A percentile compares a stretch with the other conserved stretches of the same genome.
These are phyloP conservation scores for Peziza echinospora DNA, from an alignment of 495 filamentous ascomycete genomes.

Conservation along the genomic window DNA sequence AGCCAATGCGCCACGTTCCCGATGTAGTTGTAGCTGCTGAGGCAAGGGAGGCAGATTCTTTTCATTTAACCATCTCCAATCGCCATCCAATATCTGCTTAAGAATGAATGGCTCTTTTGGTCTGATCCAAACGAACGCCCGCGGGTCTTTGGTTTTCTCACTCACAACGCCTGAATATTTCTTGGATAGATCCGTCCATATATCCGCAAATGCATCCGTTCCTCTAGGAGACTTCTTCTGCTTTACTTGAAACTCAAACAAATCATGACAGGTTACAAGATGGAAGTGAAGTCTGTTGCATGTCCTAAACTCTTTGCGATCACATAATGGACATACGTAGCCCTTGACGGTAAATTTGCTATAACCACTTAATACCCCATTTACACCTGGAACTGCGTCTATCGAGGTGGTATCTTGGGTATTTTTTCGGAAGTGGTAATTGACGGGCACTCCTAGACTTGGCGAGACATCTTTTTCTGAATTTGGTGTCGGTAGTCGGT, in stretches of 20 bases:
- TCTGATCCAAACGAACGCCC: slow-evolving; percentile 16
- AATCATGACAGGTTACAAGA: slow-evolving; percentile 12
- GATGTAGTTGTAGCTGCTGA: slow-evolving; percentile 6
- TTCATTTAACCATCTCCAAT: slow-evolving; percentile 18
- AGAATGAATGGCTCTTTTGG: slow-evolving; percentile 8
- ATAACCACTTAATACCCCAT: not conserved
- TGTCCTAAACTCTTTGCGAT: slow-evolving; percentile 12
- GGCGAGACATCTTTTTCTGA: slow-evolving; percentile 10
- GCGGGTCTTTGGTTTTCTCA: slow-evolving; percentile 17
- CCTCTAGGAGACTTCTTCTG: slow-evolving; percentile 4
- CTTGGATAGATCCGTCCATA: slow-evolving; percentile 15
- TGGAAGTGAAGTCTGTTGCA: slow-evolving; percentile 14
- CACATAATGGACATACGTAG: slow-evolving; percentile 15
- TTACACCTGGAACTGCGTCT: not conserved
- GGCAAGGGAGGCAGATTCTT: slow-evolving; percentile 5
- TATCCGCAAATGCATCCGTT: slow-evolving; percentile 8
- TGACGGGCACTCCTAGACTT: not conserved
- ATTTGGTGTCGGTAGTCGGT: slow-evolving; percentile 11
- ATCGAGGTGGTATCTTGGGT: not conserved
- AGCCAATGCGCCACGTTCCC: not conserved
- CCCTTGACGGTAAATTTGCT: slow-evolving; percentile 7
- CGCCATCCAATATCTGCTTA: slow-evolving; percentile 9
- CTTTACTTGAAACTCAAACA: slow-evolving; percentile 14
- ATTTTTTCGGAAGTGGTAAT: not conserved
- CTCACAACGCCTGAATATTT: slow-evolving; percentile 13